Percentiles rank a stretch among this genome's conserved stretches.
Evolutionary conservation across 768 basidiomycete genomes (phyloP).

Genomic region (Suillus alpinus): DNA sequence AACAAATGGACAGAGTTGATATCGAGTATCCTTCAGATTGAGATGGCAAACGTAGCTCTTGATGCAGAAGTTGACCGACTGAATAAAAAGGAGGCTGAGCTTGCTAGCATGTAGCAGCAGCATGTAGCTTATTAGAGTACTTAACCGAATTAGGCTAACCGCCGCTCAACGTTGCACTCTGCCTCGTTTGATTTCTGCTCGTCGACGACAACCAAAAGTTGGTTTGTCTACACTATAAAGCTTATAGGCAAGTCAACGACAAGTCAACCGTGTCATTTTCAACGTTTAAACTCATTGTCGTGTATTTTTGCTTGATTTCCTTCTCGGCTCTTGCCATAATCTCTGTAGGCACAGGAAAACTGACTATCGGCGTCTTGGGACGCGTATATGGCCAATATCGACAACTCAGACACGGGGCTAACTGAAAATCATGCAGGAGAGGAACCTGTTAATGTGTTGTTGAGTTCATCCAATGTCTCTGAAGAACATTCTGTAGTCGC

Average conservation of each 20-base stretch:
- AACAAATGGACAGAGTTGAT: slow-evolving; percentile 92
- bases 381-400: slow-evolving; percentile 81
- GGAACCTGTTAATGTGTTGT: slow-evolving; percentile 4
- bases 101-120: slow-evolving; percentile 36
- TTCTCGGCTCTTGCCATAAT: slow-evolving; percentile 12
- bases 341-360: slow-evolving; percentile 6
- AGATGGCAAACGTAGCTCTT: slow-evolving; percentile 90
- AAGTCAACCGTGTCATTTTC: neutral
- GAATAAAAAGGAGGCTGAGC: slow-evolving; percentile 57
- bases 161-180: neutral
- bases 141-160: slow-evolving; percentile 2
- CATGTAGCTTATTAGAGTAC: neutral
- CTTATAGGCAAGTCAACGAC: neutral
- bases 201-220: neutral
- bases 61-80: slow-evolving; percentile 75
- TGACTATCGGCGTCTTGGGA: slow-evolving; percentile 53
- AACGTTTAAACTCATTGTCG: neutral
- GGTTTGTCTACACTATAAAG: neutral
- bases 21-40: slow-evolving; percentile 86
- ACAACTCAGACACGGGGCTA: slow-evolving; percentile 43
- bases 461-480: slow-evolving; percentile 10
- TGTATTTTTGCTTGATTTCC: slow-evolving; percentile 5
- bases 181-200: neutral
- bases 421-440: slow-evolving; percentile 35
- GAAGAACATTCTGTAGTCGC: slow-evolving; percentile 16